Percentiles rank a stretch among this genome's conserved stretches.
phyloP scores from a whole-genome alignment of 2,329 filamentous ascomycete genomes.

The Fusarium mexicanum region DNA sequence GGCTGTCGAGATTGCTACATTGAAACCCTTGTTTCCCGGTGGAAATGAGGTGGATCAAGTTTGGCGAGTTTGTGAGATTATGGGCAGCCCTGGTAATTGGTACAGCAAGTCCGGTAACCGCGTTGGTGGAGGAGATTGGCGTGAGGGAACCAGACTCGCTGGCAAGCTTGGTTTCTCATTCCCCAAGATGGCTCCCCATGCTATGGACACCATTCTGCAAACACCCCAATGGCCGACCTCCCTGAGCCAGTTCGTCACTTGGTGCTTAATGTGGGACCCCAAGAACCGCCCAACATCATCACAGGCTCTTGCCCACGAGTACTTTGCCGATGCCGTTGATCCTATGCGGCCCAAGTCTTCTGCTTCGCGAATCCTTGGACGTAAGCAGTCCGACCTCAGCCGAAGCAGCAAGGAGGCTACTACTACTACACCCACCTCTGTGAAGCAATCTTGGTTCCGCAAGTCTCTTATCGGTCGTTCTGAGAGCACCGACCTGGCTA shows the following conservation, averaged over 20 bases:
- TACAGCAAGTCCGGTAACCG: slow-evolving; percentile 88
- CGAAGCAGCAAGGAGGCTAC: slow-evolving; percentile 70
- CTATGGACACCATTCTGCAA: slow-evolving; percentile 93
- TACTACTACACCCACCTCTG: slow-evolving; percentile 69
- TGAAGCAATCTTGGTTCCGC: slow-evolving; percentile 96
- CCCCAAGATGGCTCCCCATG: slow-evolving; percentile 98
- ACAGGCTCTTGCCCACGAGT: slow-evolving; percentile 95
- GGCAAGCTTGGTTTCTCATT: slow-evolving; percentile 98
- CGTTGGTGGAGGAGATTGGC: slow-evolving; percentile 97
- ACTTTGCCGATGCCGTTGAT: slow-evolving; percentile 91
- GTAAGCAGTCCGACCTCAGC: slow-evolving; percentile 88
- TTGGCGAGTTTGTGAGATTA: slow-evolving; percentile 98
- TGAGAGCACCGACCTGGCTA: slow-evolving; percentile 71
- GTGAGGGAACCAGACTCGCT: slow-evolving; percentile 89
- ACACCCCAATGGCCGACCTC: slow-evolving; percentile 90
- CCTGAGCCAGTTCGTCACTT: slow-evolving; percentile 92
- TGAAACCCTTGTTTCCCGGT: slow-evolving; percentile 96
- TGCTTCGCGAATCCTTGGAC: slow-evolving; percentile 81
- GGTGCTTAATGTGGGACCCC: slow-evolving; percentile 99
- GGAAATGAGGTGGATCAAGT: slow-evolving; percentile 99
- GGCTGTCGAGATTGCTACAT: slow-evolving; percentile 95
- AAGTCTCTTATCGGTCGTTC: slow-evolving; percentile 89
- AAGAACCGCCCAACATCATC: slow-evolving; percentile 89
- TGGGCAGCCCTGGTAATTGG: slow-evolving; percentile 99
- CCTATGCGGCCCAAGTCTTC: slow-evolving; percentile 92